A percentile compares a stretch with the other conserved stretches of the same genome.
These are phyloP conservation scores for Pythium angustatum DNA, from an alignment of 352 stramenopile genomes.

Conservation along the genomic window DNA sequence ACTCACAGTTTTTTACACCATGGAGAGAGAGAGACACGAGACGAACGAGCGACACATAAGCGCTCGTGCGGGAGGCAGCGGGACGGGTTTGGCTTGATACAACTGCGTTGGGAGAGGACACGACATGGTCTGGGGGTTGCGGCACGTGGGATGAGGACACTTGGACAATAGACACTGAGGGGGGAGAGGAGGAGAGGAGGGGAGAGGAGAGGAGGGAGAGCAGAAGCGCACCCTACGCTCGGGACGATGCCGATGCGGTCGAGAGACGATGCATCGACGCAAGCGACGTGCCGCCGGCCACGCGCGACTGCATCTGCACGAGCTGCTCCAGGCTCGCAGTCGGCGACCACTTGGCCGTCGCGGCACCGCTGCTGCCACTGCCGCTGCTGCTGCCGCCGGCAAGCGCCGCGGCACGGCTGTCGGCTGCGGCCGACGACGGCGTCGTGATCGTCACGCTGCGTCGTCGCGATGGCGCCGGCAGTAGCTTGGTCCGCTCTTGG, in stretches of 20 bases:
- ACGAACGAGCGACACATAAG: too few species aligned
- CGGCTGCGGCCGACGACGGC: constrained; percentile 31
- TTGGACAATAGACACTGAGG: background rate
- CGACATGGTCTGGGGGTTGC: background rate
- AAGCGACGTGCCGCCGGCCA: constrained; percentile 49
- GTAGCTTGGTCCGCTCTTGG: constrained; percentile 78
- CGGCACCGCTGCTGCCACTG: constrained; percentile 18
- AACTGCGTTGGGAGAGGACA: background rate
- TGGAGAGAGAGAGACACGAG: background rate
- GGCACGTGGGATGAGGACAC: background rate
- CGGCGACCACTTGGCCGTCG: constrained; percentile 49
- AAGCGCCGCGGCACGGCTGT: constrained; percentile 28
- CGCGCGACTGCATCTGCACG: constrained; percentile 81
- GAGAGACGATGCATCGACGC: constrained; percentile 63
- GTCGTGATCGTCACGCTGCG: constrained; percentile 80
- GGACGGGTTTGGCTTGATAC: background rate
- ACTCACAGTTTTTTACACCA: constrained; percentile 13
- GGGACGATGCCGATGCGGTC: constrained; percentile 22
- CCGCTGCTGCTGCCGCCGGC: constrained; percentile 16
- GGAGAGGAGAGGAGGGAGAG: background rate
- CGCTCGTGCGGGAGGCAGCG: too few species aligned
- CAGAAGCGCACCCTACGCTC: background rate
- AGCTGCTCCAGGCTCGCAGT: constrained; percentile 79
- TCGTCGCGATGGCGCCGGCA: constrained; percentile 67
- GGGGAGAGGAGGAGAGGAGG: background rate